These are phyloP conservation scores for Retiboletus fuscus DNA, from an alignment of 1,284 basidiomycete species.

Conservation along the genomic window DNA sequence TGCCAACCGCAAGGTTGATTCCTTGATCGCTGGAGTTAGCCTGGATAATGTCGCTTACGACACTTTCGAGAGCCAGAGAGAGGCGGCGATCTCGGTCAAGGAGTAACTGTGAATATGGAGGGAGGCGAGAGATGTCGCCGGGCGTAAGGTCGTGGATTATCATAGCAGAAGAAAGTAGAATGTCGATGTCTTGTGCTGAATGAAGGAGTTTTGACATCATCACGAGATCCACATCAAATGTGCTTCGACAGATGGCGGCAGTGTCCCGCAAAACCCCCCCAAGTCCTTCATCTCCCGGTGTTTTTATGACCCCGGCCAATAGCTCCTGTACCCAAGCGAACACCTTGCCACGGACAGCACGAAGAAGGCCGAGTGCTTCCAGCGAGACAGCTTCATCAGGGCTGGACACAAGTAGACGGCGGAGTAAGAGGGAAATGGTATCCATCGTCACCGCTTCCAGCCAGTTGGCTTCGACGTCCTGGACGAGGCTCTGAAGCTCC, in stretches of 20 bases:
- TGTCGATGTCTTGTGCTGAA: slow-evolving; percentile 43
- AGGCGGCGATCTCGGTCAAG: slow-evolving; percentile 47
- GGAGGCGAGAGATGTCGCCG: slow-evolving; percentile 19
- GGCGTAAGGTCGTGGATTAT: slow-evolving; percentile 49
- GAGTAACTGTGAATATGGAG: slow-evolving; percentile 31
- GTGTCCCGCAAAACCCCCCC: slow-evolving; percentile 49
- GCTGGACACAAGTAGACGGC: slow-evolving; percentile 51
- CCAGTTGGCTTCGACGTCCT: slow-evolving; percentile 56
- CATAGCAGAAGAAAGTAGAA: slow-evolving; percentile 53
- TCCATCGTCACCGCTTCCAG: slow-evolving; percentile 52
- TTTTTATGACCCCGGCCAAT: slow-evolving; percentile 38
- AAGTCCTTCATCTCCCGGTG: slow-evolving; percentile 36
- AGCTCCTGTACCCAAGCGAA: slow-evolving; percentile 54
- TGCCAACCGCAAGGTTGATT: slow-evolving; percentile 51
- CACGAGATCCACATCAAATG: slow-evolving; percentile 52
- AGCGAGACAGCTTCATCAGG: slow-evolving; percentile 19
- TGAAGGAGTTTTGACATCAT: slow-evolving; percentile 38
- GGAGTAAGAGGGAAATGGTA: slow-evolving; percentile 51
- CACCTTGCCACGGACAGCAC: slow-evolving; percentile 46
- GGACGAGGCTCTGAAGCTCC: slow-evolving; percentile 49
- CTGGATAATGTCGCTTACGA: slow-evolving; percentile 20
- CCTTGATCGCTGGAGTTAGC: slow-evolving; percentile 29
- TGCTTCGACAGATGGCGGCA: slow-evolving; percentile 55
- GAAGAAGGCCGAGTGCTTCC: slow-evolving; percentile 44
- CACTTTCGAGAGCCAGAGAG: slow-evolving; percentile 31